Conservation (phyloP, 2,329 filamentous ascomycete genomes). For the Sordariomycetes sp. region DNA sequence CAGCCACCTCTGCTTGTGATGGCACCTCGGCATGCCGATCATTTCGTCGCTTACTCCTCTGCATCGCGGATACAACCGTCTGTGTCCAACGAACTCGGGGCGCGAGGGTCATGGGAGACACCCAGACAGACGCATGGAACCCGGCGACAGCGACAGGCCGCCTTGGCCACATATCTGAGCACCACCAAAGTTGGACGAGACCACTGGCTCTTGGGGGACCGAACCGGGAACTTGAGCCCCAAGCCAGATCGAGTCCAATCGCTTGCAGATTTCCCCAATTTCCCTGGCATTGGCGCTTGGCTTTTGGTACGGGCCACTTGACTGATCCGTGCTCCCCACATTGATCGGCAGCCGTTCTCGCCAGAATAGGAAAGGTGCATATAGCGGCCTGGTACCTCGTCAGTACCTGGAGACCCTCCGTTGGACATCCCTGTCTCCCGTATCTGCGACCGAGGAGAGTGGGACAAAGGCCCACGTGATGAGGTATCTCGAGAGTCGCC, state of each 20-base stretch:
- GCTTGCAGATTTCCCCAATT: not conserved
- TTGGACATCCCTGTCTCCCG: not conserved
- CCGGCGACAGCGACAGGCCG: not conserved
- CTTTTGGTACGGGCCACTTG: not conserved
- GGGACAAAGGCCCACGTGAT: no score
- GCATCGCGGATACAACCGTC: no score
- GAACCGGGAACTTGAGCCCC: not conserved
- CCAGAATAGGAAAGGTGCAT: not conserved
- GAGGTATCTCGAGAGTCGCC: no score
- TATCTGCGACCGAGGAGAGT: no score
- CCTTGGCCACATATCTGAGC: not conserved
- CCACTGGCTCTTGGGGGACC: not conserved
- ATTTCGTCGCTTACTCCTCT: not conserved
- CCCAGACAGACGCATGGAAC: not conserved
- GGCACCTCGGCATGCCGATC: not conserved
- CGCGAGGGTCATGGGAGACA: not conserved
- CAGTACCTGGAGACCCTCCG: not conserved
- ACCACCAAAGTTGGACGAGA: not conserved
- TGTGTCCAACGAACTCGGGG: no score
- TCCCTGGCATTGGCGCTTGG: not conserved
- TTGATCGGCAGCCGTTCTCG: not conserved
- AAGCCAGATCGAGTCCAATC: not conserved
- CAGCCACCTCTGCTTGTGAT: not conserved
- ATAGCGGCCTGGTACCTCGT: not conserved
- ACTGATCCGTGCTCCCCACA: not conserved